Conservation (phyloP, 1,284 basidiomycete species). For the Pisolithus thermaeus region DNA sequence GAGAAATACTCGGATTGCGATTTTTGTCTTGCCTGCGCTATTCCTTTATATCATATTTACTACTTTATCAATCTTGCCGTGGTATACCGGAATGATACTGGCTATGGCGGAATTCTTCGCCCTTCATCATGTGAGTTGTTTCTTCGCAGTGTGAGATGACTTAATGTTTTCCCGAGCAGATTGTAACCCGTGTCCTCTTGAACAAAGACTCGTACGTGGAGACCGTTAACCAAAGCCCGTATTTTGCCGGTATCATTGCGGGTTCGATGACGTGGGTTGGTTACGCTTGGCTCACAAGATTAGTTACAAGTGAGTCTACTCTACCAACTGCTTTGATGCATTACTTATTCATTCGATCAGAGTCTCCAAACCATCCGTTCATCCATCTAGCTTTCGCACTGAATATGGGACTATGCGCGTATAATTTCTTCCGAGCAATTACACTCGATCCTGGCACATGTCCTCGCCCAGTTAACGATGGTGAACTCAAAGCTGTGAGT, state of each 20-base stretch:
- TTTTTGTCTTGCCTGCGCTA: slow-evolving; percentile 75
- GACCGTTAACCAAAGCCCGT: slow-evolving; percentile 75
- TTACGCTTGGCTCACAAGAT: slow-evolving; percentile 74
- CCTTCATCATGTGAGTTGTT: slow-evolving; percentile 79
- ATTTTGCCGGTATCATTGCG: slow-evolving; percentile 88
- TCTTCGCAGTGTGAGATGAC: background rate
- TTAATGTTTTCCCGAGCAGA: slow-evolving; percentile 34
- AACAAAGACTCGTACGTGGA: slow-evolving; percentile 75
- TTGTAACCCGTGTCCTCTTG: slow-evolving; percentile 78
- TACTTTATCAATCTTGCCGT: slow-evolving; percentile 77
- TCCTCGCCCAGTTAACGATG: slow-evolving; percentile 71
- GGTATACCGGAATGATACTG: slow-evolving; percentile 84
- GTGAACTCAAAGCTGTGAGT: slow-evolving; percentile 75
- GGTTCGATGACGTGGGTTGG: slow-evolving; percentile 85
- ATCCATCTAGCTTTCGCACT: slow-evolving; percentile 75
- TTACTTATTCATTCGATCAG: slow-evolving; percentile 32
- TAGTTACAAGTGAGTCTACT: slow-evolving; percentile 55
- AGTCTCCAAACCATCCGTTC: slow-evolving; percentile 70
- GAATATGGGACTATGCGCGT: slow-evolving; percentile 65
- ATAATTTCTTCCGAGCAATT: slow-evolving; percentile 88
- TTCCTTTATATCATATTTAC: slow-evolving; percentile 81
- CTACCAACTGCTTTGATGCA: background rate
- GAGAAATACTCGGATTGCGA: slow-evolving; percentile 77
- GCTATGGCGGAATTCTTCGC: slow-evolving; percentile 83
- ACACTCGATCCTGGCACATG: slow-evolving; percentile 90